Evolutionary conservation across 148 eudicot species (phyloP), one percentile per base, ranked within the genome.

Genomic region (Vaccinium myrtillus): DNA sequence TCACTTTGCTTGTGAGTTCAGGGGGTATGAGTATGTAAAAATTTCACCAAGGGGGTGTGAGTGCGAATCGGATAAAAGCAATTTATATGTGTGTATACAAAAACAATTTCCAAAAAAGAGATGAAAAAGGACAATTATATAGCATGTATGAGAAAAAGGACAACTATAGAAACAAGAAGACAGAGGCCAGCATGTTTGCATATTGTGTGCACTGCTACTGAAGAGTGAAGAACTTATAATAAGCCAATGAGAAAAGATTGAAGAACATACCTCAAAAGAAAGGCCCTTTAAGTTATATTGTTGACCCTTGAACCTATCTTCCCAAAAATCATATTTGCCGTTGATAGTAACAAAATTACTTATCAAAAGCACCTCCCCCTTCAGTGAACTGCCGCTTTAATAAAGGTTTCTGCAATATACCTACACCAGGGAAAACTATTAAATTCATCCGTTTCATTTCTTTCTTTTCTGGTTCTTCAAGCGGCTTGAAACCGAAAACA

Each of bases 401-500:
- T 50, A 93, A 69, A 23, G 93, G 90, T 83, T 94, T 94, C 88
- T 91, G 89, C 43, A 94, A 85, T 95, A 94, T 91, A 85, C 87
- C 92, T 4, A 89, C 87, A 43, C 90, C 91, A 6, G 95, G 93
- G 82, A 93, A 93, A 32, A 89, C 91, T 67, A 93, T 82, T 88
- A 91, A 67, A 85, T 87, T 92, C 95, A 87, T 87, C 69, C 67
- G 77, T 78, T 82, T 89, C 91, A 93, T 93, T 86, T 88, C 90
- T 58, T 86, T 89, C 83, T 87, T 89, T 46, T 75, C 78, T 23
- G 90, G 83, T 83, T 91, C 92, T 75, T 91, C 94, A 78, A 94
- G 91, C 43, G 94, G 94, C 82, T 79, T 75, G 84, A 96, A 96
- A 82, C 94, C 94, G 87, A 93, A 96, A 55, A 89, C 92, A 5